These are phyloP conservation scores for Paraleonurus japonicus DNA, from an alignment of 257 asterid species.

Conservation along the genomic window DNA sequence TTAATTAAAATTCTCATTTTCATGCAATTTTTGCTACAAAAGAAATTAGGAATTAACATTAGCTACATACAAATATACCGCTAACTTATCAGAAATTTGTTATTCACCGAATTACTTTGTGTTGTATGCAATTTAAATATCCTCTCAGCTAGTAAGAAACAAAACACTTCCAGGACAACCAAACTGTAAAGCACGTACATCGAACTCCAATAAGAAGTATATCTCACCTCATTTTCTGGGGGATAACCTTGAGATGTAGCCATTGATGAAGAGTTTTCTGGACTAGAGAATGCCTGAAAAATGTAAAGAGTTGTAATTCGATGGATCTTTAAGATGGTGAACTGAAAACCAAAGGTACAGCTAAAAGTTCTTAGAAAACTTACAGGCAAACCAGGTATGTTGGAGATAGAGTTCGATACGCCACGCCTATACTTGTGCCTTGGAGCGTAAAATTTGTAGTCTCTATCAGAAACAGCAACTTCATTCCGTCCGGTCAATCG, in stretches of 20 bases:
- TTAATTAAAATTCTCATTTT: not conserved
- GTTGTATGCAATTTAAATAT: slow-evolving; percentile 17
- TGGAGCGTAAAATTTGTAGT: slow-evolving; percentile 97
- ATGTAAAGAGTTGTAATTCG: slow-evolving; percentile 10
- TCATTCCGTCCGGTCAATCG: slow-evolving; percentile 90
- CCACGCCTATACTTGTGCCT: slow-evolving; percentile 90
- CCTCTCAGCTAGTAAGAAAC: not conserved
- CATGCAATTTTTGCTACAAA: not conserved
- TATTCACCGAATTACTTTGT: not conserved
- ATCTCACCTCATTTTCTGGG: slow-evolving; percentile 65
- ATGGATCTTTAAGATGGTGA: slow-evolving; percentile 18
- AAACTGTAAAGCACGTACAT: slow-evolving; percentile 9
- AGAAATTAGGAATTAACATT: not conserved
- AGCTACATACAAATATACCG: not conserved
- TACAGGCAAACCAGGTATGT: slow-evolving; percentile 74
- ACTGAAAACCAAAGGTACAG: slow-evolving; percentile 22
- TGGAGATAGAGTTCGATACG: slow-evolving; percentile 64
- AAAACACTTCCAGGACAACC: not conserved
- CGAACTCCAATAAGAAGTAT: slow-evolving; percentile 19
- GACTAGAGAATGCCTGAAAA: slow-evolving; percentile 60
- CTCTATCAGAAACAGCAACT: slow-evolving; percentile 76
- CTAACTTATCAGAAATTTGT: not conserved
- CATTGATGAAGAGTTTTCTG: slow-evolving; percentile 64
- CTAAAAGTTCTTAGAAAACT: slow-evolving; percentile 27
- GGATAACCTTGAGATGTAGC: slow-evolving; percentile 56